phyloP scores from a whole-genome alignment of 2,329 filamentous ascomycete genomes.

The Pezicula rhizophila region DNA sequence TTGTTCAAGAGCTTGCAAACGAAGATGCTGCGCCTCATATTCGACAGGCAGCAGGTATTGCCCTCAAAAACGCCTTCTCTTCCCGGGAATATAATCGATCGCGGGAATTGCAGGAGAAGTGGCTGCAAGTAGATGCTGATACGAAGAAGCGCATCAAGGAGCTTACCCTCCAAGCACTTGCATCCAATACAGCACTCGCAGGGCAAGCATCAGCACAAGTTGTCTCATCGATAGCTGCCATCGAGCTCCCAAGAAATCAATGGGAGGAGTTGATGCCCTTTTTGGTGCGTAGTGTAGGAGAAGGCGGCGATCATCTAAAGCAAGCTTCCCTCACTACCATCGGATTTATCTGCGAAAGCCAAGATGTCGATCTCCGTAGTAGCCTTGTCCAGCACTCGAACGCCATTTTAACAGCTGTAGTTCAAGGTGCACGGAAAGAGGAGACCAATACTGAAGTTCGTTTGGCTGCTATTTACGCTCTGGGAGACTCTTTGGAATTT shows the following conservation, averaged over 20 bases:
- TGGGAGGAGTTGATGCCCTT: slow-evolving; percentile 88
- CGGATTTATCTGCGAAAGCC: slow-evolving; percentile 95
- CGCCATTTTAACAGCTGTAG: slow-evolving; percentile 93
- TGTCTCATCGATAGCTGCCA: slow-evolving; percentile 87
- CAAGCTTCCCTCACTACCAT: slow-evolving; percentile 93
- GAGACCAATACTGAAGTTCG: slow-evolving; percentile 88
- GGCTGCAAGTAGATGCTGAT: slow-evolving; percentile 75
- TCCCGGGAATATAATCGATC: slow-evolving; percentile 83
- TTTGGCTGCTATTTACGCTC: slow-evolving; percentile 83
- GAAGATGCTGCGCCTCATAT: slow-evolving; percentile 77
- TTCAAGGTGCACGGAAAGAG: slow-evolving; percentile 95
- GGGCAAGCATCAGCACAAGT: slow-evolving; percentile 90
- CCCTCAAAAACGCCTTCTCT: slow-evolving; percentile 96
- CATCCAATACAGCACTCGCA: slow-evolving; percentile 72
- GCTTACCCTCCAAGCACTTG: slow-evolving; percentile 80
- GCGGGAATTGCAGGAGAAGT: slow-evolving; percentile 88
- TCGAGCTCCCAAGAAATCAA: slow-evolving; percentile 88
- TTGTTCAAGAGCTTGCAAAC: slow-evolving; percentile 91
- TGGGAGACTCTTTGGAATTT: slow-evolving; percentile 95
- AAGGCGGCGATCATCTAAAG: slow-evolving; percentile 82
- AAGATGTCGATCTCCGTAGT: slow-evolving; percentile 78
- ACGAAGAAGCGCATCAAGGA: slow-evolving; percentile 87
- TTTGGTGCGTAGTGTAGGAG: slow-evolving; percentile 88
- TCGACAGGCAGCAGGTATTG: slow-evolving; percentile 89
- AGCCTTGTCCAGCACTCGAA: slow-evolving; percentile 85